These are phyloP conservation scores for Papilionanthe hybrid DNA, from an alignment of 116 monocot genomes.

Conservation along the genomic window DNA sequence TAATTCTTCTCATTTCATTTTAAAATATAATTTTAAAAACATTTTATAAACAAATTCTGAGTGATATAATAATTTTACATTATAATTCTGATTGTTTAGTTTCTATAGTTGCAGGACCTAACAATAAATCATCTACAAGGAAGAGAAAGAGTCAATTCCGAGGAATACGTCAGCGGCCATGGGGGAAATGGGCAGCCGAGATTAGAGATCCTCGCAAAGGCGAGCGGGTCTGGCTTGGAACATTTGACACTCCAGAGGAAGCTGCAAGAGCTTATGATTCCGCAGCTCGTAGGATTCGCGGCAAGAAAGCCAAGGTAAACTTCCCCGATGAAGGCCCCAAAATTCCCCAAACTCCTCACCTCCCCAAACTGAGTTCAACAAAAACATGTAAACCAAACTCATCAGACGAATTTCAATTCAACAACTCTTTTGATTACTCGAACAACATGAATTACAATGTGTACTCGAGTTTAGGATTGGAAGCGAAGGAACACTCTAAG, in stretches of 20 bases:
- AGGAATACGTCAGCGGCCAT: slow-evolving; percentile 45
- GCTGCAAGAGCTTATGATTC: slow-evolving; percentile 40
- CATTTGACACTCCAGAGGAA: slow-evolving; percentile 41
- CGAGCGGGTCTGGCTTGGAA: slow-evolving; percentile 45
- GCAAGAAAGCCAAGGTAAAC: slow-evolving; percentile 51
- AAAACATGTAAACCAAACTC: slow-evolving; percentile 1
- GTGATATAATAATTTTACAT: too few species aligned
- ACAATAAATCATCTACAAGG: slow-evolving; percentile 19
- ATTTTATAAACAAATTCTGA: too few species aligned
- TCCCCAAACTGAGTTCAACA: not conserved
- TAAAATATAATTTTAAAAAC: too few species aligned
- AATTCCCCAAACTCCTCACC: not conserved
- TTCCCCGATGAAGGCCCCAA: slow-evolving; percentile 16
- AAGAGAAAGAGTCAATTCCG: slow-evolving; percentile 47
- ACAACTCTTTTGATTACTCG: not conserved
- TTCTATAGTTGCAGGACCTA: not conserved
- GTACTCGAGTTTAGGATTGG: slow-evolving; percentile 13
- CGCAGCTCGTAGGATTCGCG: slow-evolving; percentile 23
- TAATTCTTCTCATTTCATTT: too few species aligned
- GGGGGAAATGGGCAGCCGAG: slow-evolving; percentile 53
- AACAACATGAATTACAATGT: slow-evolving; percentile 7
- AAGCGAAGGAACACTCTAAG: not conserved
- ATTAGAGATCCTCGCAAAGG: slow-evolving; percentile 44
- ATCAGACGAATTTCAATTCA: slow-evolving; percentile 1
- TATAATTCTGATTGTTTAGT: not conserved